Evolutionary conservation across 2,329 filamentous ascomycete species (phyloP), one percentile per base, ranked within the genome.

Genomic region (Colletotrichum euphorbiae): DNA sequence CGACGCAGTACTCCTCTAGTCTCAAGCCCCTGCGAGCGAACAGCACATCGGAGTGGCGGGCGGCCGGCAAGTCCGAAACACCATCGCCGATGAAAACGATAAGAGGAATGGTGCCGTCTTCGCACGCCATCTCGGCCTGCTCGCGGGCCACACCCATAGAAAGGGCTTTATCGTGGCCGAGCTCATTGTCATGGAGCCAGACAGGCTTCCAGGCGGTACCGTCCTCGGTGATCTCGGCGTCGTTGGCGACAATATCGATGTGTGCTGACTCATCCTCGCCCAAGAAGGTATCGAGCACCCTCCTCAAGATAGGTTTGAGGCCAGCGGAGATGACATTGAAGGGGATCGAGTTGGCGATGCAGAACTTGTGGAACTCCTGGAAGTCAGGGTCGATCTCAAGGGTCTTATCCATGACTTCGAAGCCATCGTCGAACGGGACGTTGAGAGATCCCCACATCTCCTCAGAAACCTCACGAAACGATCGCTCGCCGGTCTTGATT

Each of bases 21-120:
- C 86, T 80, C 43, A 91, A 80, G 0, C 89, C 89, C n/a, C 85
- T 83, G 11, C 89, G 84, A 0, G 90, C 89, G 73, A 91, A 91
- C 11, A 92, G 84, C 0, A 91, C 87, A 73, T 91, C 90, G 1
- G 89, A 88, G 74, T 91, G 84, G 33, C 88, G 82, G 1, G 90
- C 89, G 3, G 89, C 89, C 0, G 90, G 84, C 1, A 91, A 82
- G 73, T 91, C 90, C 0, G 87, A 90, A 6, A 91, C 88, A 21
- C 89, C 90, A 73, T 91, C 90, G 55, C 90, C 89, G 71, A 91
- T 90, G 78, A 91, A 92, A 59, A 91, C 81, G 71, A 91, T 90
- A 58, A 91, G 80, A 0, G 89, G 89, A 52, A 91, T 84, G 2
- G 87, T 87, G 62, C 86, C 88, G 67, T 90, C 86, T 15, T 87